Percentiles rank a stretch among this genome's conserved stretches.
Conservation (phyloP, 2,329 filamentous ascomycete species). For the Calonectria hongkongensis region DNA sequence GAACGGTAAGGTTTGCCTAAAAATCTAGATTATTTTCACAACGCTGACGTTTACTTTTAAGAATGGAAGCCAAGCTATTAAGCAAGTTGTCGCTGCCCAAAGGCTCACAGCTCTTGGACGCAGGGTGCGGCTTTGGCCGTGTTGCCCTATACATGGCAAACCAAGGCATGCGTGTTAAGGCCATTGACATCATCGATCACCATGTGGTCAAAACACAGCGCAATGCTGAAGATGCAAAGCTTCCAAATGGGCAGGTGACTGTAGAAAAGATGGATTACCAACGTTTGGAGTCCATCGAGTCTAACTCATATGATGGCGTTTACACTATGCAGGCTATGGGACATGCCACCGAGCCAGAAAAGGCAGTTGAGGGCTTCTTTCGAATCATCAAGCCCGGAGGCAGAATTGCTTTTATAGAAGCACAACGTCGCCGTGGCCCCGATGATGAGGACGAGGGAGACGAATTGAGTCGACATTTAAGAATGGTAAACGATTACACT, state of each 20-base stretch:
- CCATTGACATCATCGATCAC: constrained; percentile 69
- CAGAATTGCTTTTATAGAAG: constrained; percentile 66
- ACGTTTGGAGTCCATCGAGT: constrained; percentile 63
- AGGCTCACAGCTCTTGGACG: constrained; percentile 69
- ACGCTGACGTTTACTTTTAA: constrained; percentile 48
- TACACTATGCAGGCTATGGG: constrained; percentile 76
- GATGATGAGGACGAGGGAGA: constrained; percentile 53
- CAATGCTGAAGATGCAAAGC: constrained; percentile 60
- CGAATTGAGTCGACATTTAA: constrained; percentile 45
- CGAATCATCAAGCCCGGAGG: constrained; percentile 69
- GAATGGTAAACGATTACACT: constrained; percentile 63
- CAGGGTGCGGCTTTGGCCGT: constrained; percentile 69
- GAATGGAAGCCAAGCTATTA: constrained; percentile 70
- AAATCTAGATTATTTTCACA: not conserved
- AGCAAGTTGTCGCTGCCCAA: constrained; percentile 59
- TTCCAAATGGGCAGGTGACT: constrained; percentile 60
- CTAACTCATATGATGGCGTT: constrained; percentile 67
- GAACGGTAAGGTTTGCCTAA: constrained; percentile 17
- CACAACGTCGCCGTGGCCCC: constrained; percentile 62
- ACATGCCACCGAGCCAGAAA: constrained; percentile 68
- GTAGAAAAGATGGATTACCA: constrained; percentile 70
- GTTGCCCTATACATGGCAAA: constrained; percentile 70
- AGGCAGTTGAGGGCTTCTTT: constrained; percentile 67
- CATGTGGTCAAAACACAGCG: constrained; percentile 66
- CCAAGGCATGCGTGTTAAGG: constrained; percentile 63